These are phyloP conservation scores for Aureobasidium pullulans DNA, from an alignment of 2,329 filamentous ascomycete species.

Conservation along the genomic window DNA sequence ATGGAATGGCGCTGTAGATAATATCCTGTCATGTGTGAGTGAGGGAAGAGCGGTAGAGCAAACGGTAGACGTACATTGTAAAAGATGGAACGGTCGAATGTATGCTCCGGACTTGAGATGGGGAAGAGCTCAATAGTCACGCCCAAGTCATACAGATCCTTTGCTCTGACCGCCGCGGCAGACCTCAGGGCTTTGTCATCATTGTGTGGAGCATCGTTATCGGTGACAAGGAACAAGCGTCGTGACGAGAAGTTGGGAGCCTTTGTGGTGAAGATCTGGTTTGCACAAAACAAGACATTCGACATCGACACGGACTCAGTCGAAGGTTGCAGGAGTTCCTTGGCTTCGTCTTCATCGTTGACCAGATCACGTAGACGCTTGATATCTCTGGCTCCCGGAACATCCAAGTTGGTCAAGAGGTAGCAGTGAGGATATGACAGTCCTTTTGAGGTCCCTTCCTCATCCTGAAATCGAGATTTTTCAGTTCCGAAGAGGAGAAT, in stretches of 20 bases:
- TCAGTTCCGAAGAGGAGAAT: constrained; percentile 87
- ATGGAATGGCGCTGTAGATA: constrained; percentile 68
- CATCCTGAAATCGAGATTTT: constrained; percentile 69
- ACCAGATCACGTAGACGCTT: constrained; percentile 68
- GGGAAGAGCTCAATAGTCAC: constrained; percentile 91
- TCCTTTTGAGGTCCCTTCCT: constrained; percentile 50
- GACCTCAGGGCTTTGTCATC: constrained; percentile 65
- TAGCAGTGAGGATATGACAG: constrained; percentile 85
- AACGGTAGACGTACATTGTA: constrained; percentile 52
- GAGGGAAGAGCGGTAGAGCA: constrained; percentile 41
- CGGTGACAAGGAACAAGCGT: constrained; percentile 90
- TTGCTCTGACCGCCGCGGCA: constrained; percentile 76
- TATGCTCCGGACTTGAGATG: constrained; percentile 61
- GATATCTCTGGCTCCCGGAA: constrained; percentile 81
- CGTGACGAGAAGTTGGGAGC: constrained; percentile 90
- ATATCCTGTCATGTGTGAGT: constrained; percentile 57
- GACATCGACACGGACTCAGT: constrained; percentile 69
- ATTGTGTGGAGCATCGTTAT: constrained; percentile 79
- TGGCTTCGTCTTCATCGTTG: constrained; percentile 67
- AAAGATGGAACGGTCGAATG: constrained; percentile 78
- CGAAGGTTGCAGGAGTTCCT: constrained; percentile 62
- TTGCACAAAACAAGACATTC: constrained; percentile 87
- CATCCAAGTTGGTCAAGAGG: constrained; percentile 76
- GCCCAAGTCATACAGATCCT: constrained; percentile 89
- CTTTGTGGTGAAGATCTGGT: constrained; percentile 92